Evolutionary conservation across 83 land plant genomes (phyloP).

Genomic region (Isoetes engelmannii): DNA sequence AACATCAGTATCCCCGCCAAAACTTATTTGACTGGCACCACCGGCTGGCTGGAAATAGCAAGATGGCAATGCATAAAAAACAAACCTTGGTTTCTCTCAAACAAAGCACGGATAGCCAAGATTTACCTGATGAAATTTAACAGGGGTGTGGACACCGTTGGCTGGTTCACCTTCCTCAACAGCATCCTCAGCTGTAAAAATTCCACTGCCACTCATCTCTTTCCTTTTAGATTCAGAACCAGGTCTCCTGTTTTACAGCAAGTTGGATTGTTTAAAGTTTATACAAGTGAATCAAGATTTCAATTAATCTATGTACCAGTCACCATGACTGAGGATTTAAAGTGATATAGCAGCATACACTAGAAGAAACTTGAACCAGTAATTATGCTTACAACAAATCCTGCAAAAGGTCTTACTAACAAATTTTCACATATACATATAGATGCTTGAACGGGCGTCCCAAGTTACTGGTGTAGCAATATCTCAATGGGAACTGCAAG

Average conservation of each 20-base stretch:
- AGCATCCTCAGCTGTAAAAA: constrained; percentile 23
- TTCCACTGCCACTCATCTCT: constrained; percentile 44
- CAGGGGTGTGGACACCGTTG: constrained; percentile 21
- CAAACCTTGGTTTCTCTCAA: not conserved
- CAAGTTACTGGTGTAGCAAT: too few species aligned
- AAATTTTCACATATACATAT: too few species aligned
- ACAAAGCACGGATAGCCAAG: not conserved
- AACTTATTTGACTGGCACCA: constrained; percentile 70
- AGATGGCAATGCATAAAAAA: not conserved
- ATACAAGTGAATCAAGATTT: not conserved
- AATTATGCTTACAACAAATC: too few species aligned
- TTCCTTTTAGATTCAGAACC: constrained; percentile 37
- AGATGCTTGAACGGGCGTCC: too few species aligned
- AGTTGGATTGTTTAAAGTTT: not conserved
- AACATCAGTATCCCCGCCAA: constrained; percentile 48
- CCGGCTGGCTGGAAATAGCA: constrained; percentile 42
- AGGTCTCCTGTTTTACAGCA: constrained; percentile 10
- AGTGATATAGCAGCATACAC: too few species aligned
- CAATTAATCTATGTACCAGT: too few species aligned
- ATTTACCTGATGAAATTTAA: constrained; percentile 37
- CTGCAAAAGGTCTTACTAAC: too few species aligned
- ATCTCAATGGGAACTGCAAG: too few species aligned
- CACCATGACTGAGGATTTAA: too few species aligned
- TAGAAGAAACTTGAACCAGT: too few species aligned
- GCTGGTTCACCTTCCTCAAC: constrained; percentile 22